A percentile compares a stretch with the other conserved stretches of the same genome.
Conservation (phyloP, 1,284 basidiomycete species). For the Trichosporon coremiiforme region DNA sequence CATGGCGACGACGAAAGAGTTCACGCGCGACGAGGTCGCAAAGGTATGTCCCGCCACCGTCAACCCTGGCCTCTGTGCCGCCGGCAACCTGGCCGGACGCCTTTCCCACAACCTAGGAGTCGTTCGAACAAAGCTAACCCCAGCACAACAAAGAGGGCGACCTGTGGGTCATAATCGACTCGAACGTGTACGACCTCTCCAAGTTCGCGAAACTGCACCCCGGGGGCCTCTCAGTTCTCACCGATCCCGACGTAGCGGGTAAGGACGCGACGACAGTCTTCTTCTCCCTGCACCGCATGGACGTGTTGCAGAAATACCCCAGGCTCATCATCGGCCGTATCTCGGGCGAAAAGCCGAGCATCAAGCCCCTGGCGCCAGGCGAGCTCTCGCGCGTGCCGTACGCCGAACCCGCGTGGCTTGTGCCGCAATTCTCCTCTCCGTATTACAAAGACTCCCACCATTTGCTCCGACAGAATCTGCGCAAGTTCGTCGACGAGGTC, state of each 20-base stretch:
- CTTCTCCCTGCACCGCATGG: conserved; percentile 77
- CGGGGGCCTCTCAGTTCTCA: conserved; percentile 69
- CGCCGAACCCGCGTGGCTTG: conserved; percentile 80
- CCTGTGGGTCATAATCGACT: conserved; percentile 80
- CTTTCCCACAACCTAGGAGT: too few relatives aligned
- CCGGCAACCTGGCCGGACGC: too few relatives aligned
- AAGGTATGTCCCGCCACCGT: conserved; percentile 44
- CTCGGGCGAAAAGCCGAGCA: conserved; percentile 64
- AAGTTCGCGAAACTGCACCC: conserved; percentile 79
- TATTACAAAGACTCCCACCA: conserved; percentile 73
- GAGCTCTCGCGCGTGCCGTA: conserved; percentile 69
- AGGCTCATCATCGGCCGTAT: conserved; percentile 72
- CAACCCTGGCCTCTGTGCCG: not conserved
- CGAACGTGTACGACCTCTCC: conserved; percentile 78
- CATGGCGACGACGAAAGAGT: not conserved
- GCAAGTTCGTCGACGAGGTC: conserved; percentile 63
- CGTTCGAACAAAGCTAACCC: not conserved
- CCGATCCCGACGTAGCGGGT: conserved; percentile 59
- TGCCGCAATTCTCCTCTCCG: conserved; percentile 73
- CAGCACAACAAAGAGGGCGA: conserved; percentile 77
- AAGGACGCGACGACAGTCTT: conserved; percentile 83
- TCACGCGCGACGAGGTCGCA: conserved; percentile 55
- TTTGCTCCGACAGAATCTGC: conserved; percentile 53
- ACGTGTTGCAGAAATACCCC: conserved; percentile 74
- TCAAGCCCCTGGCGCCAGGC: conserved; percentile 64